Evolutionary conservation across 129 eudicot genomes (phyloP).

Genomic region (Artemisia tridentata): DNA sequence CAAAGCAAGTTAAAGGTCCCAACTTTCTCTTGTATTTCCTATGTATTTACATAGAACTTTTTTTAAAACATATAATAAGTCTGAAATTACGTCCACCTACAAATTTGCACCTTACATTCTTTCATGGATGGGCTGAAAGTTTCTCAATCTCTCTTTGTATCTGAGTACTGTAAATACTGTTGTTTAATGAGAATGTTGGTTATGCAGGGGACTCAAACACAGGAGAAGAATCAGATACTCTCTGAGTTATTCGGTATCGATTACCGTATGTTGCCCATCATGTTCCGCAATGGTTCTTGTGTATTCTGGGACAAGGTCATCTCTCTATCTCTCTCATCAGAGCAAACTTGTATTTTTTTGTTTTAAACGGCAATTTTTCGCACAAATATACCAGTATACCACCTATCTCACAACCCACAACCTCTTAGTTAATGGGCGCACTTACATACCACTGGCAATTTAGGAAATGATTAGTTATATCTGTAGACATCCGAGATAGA

Average conservation of each 20-base stretch:
- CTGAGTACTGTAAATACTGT: neutral
- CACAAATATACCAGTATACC: no score
- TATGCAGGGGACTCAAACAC: slow-evolving; percentile 81
- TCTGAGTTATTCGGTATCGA: slow-evolving; percentile 44
- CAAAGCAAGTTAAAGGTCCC: slow-evolving; percentile 70
- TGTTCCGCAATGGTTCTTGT: slow-evolving; percentile 86
- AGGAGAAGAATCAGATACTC: slow-evolving; percentile 71
- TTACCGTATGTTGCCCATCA: slow-evolving; percentile 51
- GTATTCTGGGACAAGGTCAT: slow-evolving; percentile 69
- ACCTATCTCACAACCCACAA: no score
- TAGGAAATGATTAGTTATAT: no score
- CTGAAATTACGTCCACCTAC: neutral
- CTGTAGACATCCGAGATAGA: neutral
- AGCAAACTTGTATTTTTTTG: neutral
- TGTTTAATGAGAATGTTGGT: neutral
- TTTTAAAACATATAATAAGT: neutral
- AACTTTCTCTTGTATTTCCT: neutral
- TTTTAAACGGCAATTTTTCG: no score
- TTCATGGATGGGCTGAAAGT: no score
- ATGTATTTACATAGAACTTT: neutral
- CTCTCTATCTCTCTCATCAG: slow-evolving; percentile 5
- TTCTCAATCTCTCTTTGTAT: no score
- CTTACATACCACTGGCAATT: no score
- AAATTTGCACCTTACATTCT: no score
- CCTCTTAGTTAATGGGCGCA: no score